A percentile compares a stretch with the other conserved stretches of the same genome.
Evolutionary conservation across 495 filamentous ascomycete genomes (phyloP).

Genomic region (Penicillium subrubescens): DNA sequence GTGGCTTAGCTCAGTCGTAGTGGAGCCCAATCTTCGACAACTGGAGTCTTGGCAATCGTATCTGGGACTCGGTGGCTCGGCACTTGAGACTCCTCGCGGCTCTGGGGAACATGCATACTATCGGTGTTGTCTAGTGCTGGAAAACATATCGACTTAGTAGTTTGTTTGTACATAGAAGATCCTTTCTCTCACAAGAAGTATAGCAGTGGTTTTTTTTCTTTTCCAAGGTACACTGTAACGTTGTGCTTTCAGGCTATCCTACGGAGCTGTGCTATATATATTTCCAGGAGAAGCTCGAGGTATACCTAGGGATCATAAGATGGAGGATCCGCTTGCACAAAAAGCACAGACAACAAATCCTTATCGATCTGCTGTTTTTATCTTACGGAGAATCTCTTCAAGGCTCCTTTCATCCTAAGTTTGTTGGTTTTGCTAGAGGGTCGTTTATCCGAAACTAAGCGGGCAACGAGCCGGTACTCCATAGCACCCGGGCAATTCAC

Average conservation of each 20-base stretch:
- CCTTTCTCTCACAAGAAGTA: too few species aligned
- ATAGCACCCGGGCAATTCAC: not conserved
- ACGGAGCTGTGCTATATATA: too few species aligned
- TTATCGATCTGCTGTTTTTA: not conserved
- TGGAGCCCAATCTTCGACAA: slow-evolving; percentile 17
- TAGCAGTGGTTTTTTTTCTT: too few species aligned
- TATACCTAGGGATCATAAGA: too few species aligned
- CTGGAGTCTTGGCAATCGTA: slow-evolving; percentile 24
- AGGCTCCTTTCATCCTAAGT: not conserved
- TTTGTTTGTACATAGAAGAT: not conserved
- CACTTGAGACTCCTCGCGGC: not conserved
- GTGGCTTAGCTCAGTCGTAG: slow-evolving; percentile 26
- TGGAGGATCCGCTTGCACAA: too few species aligned
- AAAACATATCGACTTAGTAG: too few species aligned
- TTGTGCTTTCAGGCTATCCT: too few species aligned
- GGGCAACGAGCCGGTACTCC: not conserved
- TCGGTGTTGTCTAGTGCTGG: not conserved
- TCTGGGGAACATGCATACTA: not conserved
- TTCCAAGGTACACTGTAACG: too few species aligned
- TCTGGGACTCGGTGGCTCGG: not conserved
- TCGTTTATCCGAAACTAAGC: not conserved
- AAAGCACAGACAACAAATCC: too few species aligned
- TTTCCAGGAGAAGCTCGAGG: too few species aligned
- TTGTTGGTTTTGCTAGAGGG: not conserved
- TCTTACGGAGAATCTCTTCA: not conserved